These are phyloP conservation scores for Neckera pumila DNA, from an alignment of 225 moss, liverwort and hornwort species.

Conservation along the genomic window DNA sequence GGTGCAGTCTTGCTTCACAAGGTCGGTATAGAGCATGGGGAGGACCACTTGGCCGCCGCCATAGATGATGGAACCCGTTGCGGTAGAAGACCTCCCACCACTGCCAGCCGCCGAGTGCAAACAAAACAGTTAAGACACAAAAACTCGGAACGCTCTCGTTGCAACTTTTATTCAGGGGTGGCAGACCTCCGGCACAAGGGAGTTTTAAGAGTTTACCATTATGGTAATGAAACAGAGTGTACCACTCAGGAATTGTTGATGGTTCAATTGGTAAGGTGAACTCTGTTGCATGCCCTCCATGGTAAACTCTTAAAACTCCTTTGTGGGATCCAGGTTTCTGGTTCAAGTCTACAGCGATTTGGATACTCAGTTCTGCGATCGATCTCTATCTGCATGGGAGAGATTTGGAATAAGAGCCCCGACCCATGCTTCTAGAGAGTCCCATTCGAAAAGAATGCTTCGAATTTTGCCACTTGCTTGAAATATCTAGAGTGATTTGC, in stretches of 20 bases:
- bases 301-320: not conserved
- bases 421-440: not conserved
- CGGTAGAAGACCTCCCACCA: slow-evolving; percentile 65
- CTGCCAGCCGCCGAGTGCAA: not conserved
- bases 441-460: not conserved
- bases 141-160: not conserved
- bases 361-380: not conserved
- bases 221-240: no score
- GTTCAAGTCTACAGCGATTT: not conserved
- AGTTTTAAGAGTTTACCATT: no score
- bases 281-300: no score
- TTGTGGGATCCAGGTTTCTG: not conserved
- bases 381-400: not conserved
- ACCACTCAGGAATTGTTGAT: no score
- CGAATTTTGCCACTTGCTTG: not conserved
- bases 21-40: slow-evolving; percentile 42
- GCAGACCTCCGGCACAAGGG: not conserved
- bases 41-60: slow-evolving; percentile 62
- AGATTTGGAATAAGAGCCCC: not conserved
- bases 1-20: slow-evolving; percentile 42
- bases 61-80: slow-evolving; percentile 49
- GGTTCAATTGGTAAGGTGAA: no score
- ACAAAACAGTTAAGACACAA: not conserved
- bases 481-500: not conserved
- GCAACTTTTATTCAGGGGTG: no score